Base-by-base conservation (phyloP, 116 monocot genomes). In the Phalaenopsis hybrid region DNA sequence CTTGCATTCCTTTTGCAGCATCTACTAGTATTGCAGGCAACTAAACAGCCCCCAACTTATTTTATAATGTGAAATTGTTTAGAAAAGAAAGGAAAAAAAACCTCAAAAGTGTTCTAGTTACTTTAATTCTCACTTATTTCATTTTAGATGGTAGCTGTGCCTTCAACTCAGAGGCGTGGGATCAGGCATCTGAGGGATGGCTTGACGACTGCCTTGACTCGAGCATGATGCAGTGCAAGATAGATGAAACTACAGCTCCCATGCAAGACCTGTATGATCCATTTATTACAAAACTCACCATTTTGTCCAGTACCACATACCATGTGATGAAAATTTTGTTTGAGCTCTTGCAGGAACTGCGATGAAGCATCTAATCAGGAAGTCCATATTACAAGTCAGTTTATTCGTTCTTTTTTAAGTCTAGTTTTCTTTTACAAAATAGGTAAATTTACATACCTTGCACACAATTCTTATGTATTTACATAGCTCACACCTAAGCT, bases 181-280 rank as follows among this genome's bases (percentile, higher is more conserved):
- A 79, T 72, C 78, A 79, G 67, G 20, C 83, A 44, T 79, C 78
- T 25, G 79, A 51, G 73, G 78, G 79, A 57, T 79, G 73, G 83
- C 49, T 73, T 16, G 79, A 68, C 50, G 70, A 74, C 74, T 84
- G 79, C 57, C 57, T 84, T 74, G 69, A 79, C 25, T 70, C 79
- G 15, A 59, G 74, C 57, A 74, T 79, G 44, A 79, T 79, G 73
- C 57, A 75, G 9, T 79, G 84, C 59, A 74, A 70, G 43, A 55
- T 50, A 59, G 79, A 84, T 79, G 79, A 84, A 61, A 79, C 79
- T 57, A 45, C 15, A 50, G 79, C 41, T 57, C 16, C 74, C 2
- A n/a, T 74, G 4, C 9, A 77, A 50, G 77, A 77, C 77, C 44
- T 77, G 77, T 77, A 77, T 50, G 77, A 23, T 51, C 12, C 46